These are phyloP conservation scores for Strobilomyces dryophilus DNA, from an alignment of 768 basidiomycete genomes.

Conservation along the genomic window DNA sequence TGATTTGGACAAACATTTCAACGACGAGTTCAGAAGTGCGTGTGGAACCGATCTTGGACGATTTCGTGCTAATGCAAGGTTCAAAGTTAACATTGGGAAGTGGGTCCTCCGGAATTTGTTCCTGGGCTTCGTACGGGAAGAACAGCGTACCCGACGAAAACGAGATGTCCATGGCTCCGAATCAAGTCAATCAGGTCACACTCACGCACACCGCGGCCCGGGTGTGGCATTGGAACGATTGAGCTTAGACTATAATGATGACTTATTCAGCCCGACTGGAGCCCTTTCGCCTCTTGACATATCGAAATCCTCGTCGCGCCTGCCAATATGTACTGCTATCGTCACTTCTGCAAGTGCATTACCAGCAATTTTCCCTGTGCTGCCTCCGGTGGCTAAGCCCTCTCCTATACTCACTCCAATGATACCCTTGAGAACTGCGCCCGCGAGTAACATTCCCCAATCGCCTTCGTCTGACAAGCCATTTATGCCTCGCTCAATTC, in stretches of 20 bases:
- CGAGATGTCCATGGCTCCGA: slow-evolving; percentile 26
- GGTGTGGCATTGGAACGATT: slow-evolving; percentile 11
- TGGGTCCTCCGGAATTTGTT: slow-evolving; percentile 89
- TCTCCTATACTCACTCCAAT: slow-evolving; percentile 59
- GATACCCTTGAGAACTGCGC: slow-evolving; percentile 44
- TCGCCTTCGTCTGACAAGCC: slow-evolving; percentile 36
- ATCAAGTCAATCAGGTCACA: slow-evolving; percentile 14
- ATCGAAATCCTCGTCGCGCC: slow-evolving; percentile 22
- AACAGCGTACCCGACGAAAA: slow-evolving; percentile 43
- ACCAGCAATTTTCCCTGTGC: slow-evolving; percentile 54
- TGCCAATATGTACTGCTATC: slow-evolving; percentile 40
- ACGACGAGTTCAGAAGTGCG: slow-evolving; percentile 80
- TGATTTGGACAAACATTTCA: slow-evolving; percentile 52
- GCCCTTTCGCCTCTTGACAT: slow-evolving; percentile 29
- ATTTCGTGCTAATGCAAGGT: slow-evolving; percentile 4
- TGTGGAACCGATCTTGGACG: slow-evolving; percentile 16
- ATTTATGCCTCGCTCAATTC: slow-evolving; percentile 32
- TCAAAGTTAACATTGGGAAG: slow-evolving; percentile 84
- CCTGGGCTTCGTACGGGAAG: slow-evolving; percentile 68
- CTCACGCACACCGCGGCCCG: slow-evolving; percentile 22
- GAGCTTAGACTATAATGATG: slow-evolving; percentile 26
- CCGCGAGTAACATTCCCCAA: slow-evolving; percentile 38
- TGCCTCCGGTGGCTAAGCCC: slow-evolving; percentile 39
- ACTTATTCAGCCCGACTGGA: slow-evolving; percentile 14
- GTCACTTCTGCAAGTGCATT: slow-evolving; percentile 62